Base-by-base conservation (phyloP, 176 grass and related monocot species). In the Coix lacrymajobi region DNA sequence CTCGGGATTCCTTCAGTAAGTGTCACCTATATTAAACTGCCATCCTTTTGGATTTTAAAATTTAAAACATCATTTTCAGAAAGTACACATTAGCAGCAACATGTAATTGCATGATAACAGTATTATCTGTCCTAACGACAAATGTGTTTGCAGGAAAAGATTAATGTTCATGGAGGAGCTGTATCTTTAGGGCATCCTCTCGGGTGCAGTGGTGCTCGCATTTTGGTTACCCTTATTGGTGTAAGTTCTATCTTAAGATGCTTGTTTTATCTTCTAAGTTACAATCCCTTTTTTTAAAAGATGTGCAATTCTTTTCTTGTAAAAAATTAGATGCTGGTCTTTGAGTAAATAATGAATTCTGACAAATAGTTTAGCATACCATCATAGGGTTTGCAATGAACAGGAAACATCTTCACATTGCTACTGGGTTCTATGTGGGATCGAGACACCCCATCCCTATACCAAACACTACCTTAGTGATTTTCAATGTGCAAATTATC, bases 101-200 rank as follows among this genome's bases (percentile, higher is more conserved):
- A 12, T 74, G 30, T 48, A 73, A 16, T 73, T 22, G 43, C 45
- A 73, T 20, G 24, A 32, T 20, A 49, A 22, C 11, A 32, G 4
- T 66, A 34, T 49, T 11, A 2, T 37, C 14, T 77, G 24, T 34
- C 1, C 58, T 77, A 38, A 67, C 20, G 66, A 14, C 24, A 51
- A 39, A 49, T 66, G 22, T 67, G 30, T 11, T 77, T 77, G 39
- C 90, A 94, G 96, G 96, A 93, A 56, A 98, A 98, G 68, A 79
- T 98, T 64, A 98, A 98, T 62, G 90, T 98, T 30, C 96, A 98
- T 80, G 96, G 96, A 13, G 96, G 96, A 69, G 92, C 92, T 68
- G 96, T 98, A 19, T 91, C 92, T 45, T 75, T 98, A 77, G 95
- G 95, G 16, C 96, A 98, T 57, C 96, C 96, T 88, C 92, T 93